Base-by-base conservation (phyloP, 495 filamentous ascomycete genomes). In the Lasiosphaeria ovina region DNA sequence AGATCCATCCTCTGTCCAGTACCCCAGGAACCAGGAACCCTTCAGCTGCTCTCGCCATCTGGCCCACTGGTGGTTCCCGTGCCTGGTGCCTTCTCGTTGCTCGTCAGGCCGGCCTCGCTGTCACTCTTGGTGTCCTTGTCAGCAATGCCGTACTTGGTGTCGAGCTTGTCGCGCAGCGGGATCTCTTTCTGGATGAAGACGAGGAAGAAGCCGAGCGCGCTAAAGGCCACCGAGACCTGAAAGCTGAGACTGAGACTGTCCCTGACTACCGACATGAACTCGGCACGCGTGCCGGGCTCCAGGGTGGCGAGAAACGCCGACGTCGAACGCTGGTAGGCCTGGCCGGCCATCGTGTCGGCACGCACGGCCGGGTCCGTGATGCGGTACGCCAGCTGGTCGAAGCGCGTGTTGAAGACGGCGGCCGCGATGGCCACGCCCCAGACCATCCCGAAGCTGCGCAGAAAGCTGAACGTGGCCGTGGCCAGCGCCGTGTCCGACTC, bases 351-450 rank as follows among this genome's bases (percentile, higher is more conserved):
- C 5, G 60, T 49, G 34, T 53, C 10, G 32, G 56, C 64, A 10
- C 38, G 40, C 36, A 63, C 60, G 11, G 32, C 53, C 24, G n/a
- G 17, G 54, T 71, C 54, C 12, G 24, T 58, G 48, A 72, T 66
- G 11, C 6, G 33, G 11, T 45, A 24, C 59, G 55, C 55, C 8
- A 72, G 52, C 57, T 66, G 36, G 24, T 55, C 51, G 31, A 70
- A 69, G 14, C 57, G 70, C 51, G 64, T 69, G 12, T 32, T 81
- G 69, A 83, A 83, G 12, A 82, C 70, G 3, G 76, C 71, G 0
- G 73, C 68, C 2, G 80, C 74, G 42, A 85, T 71, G 3, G 79
- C 63, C 0, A 79, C 72, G 1, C 79, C 81, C 81, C 81, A 83
- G n/a, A 83, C 70, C 17, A 55, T 53, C 1, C 79, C 81, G 47